phyloP scores from a whole-genome alignment of 768 basidiomycete genomes.

The Serendipita vermifera region DNA sequence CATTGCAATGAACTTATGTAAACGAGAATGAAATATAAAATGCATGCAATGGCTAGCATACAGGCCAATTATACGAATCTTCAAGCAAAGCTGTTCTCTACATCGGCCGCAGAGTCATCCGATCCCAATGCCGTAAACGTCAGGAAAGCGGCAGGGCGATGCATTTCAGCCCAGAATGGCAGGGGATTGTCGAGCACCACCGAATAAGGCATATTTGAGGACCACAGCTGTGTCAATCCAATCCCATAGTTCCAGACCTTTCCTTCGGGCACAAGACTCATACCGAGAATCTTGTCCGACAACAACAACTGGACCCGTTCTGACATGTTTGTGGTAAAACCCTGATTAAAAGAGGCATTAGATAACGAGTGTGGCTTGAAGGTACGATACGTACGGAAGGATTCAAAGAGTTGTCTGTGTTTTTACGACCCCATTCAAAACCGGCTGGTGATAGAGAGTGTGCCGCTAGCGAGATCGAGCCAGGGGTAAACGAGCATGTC shows the following conservation, averaged over 20 bases:
- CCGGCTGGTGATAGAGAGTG: slow-evolving; percentile 84
- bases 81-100: slow-evolving; percentile 91
- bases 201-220: slow-evolving; percentile 62
- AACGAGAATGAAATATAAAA: no score
- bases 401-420: slow-evolving; percentile 69
- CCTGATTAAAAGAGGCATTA: slow-evolving; percentile 28
- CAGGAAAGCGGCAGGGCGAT: slow-evolving; percentile 87
- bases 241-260: slow-evolving; percentile 96
- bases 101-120: slow-evolving; percentile 88
- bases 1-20: no score
- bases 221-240: slow-evolving; percentile 85
- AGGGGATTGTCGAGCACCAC: slow-evolving; percentile 88
- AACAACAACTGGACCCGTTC: slow-evolving; percentile 80
- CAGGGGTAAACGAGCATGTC: slow-evolving; percentile 92
- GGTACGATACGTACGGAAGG: slow-evolving; percentile 51
- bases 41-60: no score
- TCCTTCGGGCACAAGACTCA: slow-evolving; percentile 90
- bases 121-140: slow-evolving; percentile 87
- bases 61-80: no score
- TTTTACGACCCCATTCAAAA: slow-evolving; percentile 98
- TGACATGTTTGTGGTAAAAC: slow-evolving; percentile 98
- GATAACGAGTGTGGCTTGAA: no score
- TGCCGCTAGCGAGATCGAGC: slow-evolving; percentile 88
- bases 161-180: slow-evolving; percentile 92
- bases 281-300: slow-evolving; percentile 90